A percentile compares a stretch with the other conserved stretches of the same genome.
phyloP scores from a whole-genome alignment of 768 basidiomycete species.

The Phlebiopsis flavidoalba region DNA sequence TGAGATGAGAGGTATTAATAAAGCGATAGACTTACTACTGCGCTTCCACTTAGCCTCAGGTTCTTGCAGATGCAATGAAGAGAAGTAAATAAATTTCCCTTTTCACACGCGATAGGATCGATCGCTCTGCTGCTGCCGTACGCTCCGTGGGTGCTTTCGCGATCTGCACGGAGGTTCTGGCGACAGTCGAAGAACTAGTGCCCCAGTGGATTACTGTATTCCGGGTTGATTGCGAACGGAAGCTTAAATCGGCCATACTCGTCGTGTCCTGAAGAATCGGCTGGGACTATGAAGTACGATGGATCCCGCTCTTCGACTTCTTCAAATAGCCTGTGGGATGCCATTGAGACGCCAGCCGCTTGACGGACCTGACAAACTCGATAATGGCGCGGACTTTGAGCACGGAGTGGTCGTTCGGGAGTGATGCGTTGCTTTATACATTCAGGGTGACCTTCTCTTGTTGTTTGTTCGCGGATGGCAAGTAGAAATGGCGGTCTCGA shows the following conservation, averaged over 20 bases:
- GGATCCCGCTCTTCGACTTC: conserved; percentile 66
- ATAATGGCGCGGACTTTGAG: conserved; percentile 77
- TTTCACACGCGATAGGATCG: conserved; percentile 81
- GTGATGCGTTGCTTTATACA: conserved; percentile 64
- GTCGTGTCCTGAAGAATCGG: conserved; percentile 70
- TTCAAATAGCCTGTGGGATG: conserved; percentile 61
- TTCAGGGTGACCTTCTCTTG: conserved; percentile 53
- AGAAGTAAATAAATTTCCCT: conserved; percentile 95
- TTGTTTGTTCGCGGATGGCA: conserved; percentile 42
- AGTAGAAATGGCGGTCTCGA: conserved; percentile 39
- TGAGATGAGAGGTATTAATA: conserved; percentile 7
- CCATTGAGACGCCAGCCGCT: conserved; percentile 86
- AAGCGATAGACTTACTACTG: conserved; percentile 65
- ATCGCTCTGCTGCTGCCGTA: conserved; percentile 64
- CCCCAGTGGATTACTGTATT: conserved; percentile 44
- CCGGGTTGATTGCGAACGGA: conserved; percentile 58
- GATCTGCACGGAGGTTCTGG: conserved; percentile 29
- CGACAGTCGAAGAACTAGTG: conserved; percentile 31
- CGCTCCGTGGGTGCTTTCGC: conserved; percentile 36
- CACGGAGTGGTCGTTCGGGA: conserved; percentile 70
- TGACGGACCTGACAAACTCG: conserved; percentile 73
- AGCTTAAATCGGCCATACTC: conserved; percentile 63
- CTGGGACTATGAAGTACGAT: conserved; percentile 51
- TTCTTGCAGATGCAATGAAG: conserved; percentile 91
- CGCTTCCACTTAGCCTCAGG: conserved; percentile 97